These are phyloP conservation scores for Fusarium mundagurra DNA, from an alignment of 2,329 filamentous ascomycete species.

Conservation along the genomic window DNA sequence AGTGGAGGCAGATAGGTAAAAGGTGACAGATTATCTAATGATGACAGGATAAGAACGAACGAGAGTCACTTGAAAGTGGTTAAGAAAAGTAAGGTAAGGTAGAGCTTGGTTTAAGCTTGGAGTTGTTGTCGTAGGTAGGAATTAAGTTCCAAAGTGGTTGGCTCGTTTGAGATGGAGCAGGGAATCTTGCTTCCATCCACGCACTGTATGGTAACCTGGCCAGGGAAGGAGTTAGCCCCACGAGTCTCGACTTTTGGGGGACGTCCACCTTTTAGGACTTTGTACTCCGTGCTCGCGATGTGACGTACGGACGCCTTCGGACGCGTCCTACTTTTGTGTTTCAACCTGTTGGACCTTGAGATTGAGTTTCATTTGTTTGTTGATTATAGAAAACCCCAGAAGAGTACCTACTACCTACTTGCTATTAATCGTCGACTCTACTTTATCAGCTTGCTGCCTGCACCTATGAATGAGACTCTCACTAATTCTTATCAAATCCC, in stretches of 20 bases:
- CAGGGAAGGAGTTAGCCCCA: conserved; percentile 34
- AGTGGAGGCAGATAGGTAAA: neutral
- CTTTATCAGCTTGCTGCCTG: neutral
- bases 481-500: neutral
- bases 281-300: conserved; percentile 34
- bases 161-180: conserved; percentile 35
- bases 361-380: neutral
- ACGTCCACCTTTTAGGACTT: conserved; percentile 16
- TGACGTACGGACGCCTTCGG: conserved; percentile 11
- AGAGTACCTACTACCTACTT: neutral
- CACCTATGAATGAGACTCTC: neutral
- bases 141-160: conserved; percentile 30
- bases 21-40: neutral
- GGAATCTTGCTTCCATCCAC: conserved; percentile 9
- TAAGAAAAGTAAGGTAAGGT: neutral
- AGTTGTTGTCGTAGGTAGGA: conserved; percentile 24
- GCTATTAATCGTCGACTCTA: neutral
- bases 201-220: conserved; percentile 28
- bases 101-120: neutral
- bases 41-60: neutral
- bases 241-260: conserved; percentile 14
- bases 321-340: conserved; percentile 12
- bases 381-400: neutral
- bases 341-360: neutral
- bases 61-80: neutral